A percentile compares a stretch with the other conserved stretches of the same genome.
phyloP scores from a whole-genome alignment of 2,329 filamentous ascomycete genomes.

The Neurospora crassa region DNA sequence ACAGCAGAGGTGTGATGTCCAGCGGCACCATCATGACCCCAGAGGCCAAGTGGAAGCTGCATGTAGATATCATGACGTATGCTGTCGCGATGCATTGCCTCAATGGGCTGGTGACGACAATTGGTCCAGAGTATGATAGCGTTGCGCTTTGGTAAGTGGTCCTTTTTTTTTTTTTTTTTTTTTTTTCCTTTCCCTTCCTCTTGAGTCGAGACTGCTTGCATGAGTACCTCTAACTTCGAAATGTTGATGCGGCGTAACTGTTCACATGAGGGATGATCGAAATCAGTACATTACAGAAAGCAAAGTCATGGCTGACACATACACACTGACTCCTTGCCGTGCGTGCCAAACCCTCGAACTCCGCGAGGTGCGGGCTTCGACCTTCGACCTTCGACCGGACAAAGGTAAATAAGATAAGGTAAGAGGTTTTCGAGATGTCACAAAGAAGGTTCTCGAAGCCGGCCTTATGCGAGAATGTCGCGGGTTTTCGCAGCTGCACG shows the following conservation, averaged over 20 bases:
- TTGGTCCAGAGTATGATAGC: slow-evolving; percentile 66
- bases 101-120: slow-evolving; percentile 63
- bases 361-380: background rate
- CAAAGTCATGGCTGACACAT: background rate
- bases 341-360: background rate
- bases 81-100: slow-evolving; percentile 66
- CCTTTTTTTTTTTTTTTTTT: background rate
- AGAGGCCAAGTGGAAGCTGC: slow-evolving; percentile 65
- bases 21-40: slow-evolving; percentile 40
- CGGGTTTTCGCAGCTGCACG: background rate
- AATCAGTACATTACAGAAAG: background rate
- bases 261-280: background rate
- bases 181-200: background rate
- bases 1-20: background rate
- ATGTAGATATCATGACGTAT: slow-evolving; percentile 69
- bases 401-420: background rate
- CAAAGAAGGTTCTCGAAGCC: background rate
- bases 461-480: background rate
- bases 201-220: background rate
- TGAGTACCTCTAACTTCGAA: no score
- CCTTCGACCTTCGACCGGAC: background rate
- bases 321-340: background rate
- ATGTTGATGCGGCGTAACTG: no score
- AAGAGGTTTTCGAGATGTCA: background rate
- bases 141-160: slow-evolving; percentile 65